Evolutionary conservation across 331 rosid genomes (phyloP), one percentile per base, ranked within the genome.

Genomic region (Malus hybrid): DNA sequence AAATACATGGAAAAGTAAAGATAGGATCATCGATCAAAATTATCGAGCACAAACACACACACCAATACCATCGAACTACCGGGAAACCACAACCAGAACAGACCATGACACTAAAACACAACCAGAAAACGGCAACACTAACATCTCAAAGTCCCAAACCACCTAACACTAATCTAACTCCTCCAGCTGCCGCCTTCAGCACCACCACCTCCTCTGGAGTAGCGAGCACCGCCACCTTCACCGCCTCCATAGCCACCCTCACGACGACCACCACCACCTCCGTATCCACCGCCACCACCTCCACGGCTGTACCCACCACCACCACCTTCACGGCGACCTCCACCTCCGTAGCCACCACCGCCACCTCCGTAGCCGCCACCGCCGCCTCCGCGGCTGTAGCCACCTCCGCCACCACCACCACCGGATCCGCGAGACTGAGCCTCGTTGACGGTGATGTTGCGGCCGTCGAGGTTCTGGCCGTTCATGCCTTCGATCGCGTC

Each of bases 401-500:
- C 57, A 15, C 20, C 57, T 16, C 57, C 57, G 20, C 90, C 90
- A 1, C 90, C 92, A 0, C 93, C 90, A 0, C 95, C 93, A 0
- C 92, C 90, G 0, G 90, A 87, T 6, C 96, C 93, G 2, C 97
- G 97, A 1, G 88, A 83, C 68, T 92, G 96, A 3, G 97, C 97
- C 80, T 88, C 97, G 82, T 92, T 92, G 10, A 92, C 97, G 0
- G 97, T 92, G 39, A 92, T 92, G 69, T 83, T 90, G 18, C 97
- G 92, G 6, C 97, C 97, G 20, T 92, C 97, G 0, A 92, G 96
- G 4, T 78, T 70, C 80, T 84, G 89, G 6, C 97, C 97, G 61
- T 92, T 92, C 97, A 92, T 92, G 10, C 77, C 96, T 8, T 92
- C 96, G 12, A 92, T 92, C 0, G 97, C 97, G 3, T 92, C 93